These are phyloP conservation scores for Endoconidiophora laricicola DNA, from an alignment of 2,329 filamentous ascomycete species.

Conservation along the genomic window DNA sequence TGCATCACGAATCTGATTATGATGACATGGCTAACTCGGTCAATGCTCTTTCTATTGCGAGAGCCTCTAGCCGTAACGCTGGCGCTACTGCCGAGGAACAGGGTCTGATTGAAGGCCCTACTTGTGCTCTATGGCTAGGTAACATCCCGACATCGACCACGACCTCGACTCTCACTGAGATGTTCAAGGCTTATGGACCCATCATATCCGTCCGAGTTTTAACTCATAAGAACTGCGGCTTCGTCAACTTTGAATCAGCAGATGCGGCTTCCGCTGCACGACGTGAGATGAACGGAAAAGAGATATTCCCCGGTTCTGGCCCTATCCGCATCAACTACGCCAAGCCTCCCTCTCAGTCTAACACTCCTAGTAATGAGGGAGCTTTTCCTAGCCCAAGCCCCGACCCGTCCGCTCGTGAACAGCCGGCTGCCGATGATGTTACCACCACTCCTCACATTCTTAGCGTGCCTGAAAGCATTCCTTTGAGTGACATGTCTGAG, in stretches of 20 bases:
- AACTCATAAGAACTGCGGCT: constrained; percentile 97
- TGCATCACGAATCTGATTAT: constrained; percentile 61
- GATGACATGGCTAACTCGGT: constrained; percentile 69
- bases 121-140: constrained; percentile 87
- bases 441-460: constrained; percentile 21
- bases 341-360: constrained; percentile 79
- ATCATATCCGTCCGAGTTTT: constrained; percentile 86
- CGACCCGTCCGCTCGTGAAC: constrained; percentile 53
- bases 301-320: constrained; percentile 93
- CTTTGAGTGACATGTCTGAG: constrained; percentile 58
- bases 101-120: constrained; percentile 64
- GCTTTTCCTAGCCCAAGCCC: constrained; percentile 83
- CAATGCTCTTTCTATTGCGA: constrained; percentile 58
- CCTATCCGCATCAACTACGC: constrained; percentile 94
- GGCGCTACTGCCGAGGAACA: constrained; percentile 60
- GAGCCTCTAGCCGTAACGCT: constrained; percentile 49
- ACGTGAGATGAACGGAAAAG: constrained; percentile 78
- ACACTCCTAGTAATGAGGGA: constrained; percentile 77
- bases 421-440: constrained; percentile 7
- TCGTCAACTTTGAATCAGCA: constrained; percentile 88
- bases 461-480: constrained; percentile 37
- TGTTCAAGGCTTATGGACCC: constrained; percentile 83
- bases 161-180: constrained; percentile 81
- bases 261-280: constrained; percentile 87
- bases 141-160: constrained; percentile 96